Evolutionary conservation across 2,329 filamentous ascomycete species (phyloP), one percentile per base, ranked within the genome.

Genomic region (Exophiala viscosa): DNA sequence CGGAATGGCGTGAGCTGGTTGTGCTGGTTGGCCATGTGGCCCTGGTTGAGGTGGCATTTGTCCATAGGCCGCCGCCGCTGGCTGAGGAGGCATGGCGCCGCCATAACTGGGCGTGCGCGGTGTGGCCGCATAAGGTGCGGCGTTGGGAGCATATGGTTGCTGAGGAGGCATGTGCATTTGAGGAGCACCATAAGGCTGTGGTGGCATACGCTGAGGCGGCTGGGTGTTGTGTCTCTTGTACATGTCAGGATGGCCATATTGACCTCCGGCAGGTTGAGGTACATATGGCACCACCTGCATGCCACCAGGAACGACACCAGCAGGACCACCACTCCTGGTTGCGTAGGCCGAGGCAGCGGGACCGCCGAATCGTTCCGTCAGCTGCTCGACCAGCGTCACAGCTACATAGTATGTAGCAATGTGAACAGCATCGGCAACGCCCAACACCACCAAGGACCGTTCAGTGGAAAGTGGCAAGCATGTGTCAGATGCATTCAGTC

Each of bases 271-370:
- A 23, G 92, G 88, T 70, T 96, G 91, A 45, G 93, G 93, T 52
- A 90, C 88, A 69, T 99, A 99, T 5, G 93, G 93, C n/a, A 97
- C 90, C 45, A 99, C 93, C 71, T 97, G 93, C 90, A 99, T 96
- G 57, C 93, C 93, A 55, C 93, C 93, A 17, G 93, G 93, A 13
- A 97, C 90, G 32, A 92, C 90, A 46, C 92, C 92, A 52, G 92
- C 90, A 45, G 93, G 91, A 45, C 89, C 91, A 58, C 93, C 93
- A 66, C 90, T 96, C 60, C 93, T 86, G 42, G 92, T 96, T 42
- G 93, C 93, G 69, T 99, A 99, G 28, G 93, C 92, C n/a, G 93
- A 99, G 45, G 93, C 92, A 52, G 90, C 90, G 15, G 93, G 91
- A 5, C 93, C 93, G 48, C 93, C 92, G 63, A 97, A 99, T 38